Base-by-base conservation (phyloP, 2,329 filamentous ascomycete genomes). In the Sordariomycetes sp. region DNA sequence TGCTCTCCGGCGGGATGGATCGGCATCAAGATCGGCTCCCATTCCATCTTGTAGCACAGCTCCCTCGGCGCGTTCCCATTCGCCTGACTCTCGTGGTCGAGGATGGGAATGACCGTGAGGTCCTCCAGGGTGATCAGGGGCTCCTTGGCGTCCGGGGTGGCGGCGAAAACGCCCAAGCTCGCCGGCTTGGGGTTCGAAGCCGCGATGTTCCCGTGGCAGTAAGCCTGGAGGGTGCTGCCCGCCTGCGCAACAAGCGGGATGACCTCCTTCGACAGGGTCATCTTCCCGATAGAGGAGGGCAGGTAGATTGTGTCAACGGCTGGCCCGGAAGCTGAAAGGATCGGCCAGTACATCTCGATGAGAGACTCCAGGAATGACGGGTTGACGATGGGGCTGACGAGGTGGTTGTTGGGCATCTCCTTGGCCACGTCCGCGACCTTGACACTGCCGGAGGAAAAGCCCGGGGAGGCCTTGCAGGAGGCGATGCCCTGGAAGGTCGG, bases 401-500 rank as follows among this genome's bases (percentile, higher is more conserved):
- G 58, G 58, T 63, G 62, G 62, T 60, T 57, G 43, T 59, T 64
- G 50, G 63, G 62, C 63, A 63, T 64, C 46, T 64, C 63, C 14
- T 58, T 58, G 6, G 60, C 59, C 18, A 62, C 54, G 12, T 62
- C 62, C 2, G 58, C 51, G 3, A 60, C 46, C 2, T 58, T 22
- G 18, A 64, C 60, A 22, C 16, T 60, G 4, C 61, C 61, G 43
- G 58, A 51, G 3, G 62, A 53, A 46, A 8, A 43, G 3, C 51
- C 56, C 14, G 22, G 50, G 16, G 48, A 22, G 32, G 56, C 56
- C 48, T 53, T 53, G 56, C 56, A 53, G 53, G 68, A 59, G 18
- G 64, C 61, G 60, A 72, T 68, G 35, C 64, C 64, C 58, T 70
- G 69, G 63, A 76, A 76, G 0, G 65, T 67, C 2, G 69, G 65